Evolutionary conservation across 225 moss, liverwort and hornwort species (phyloP), one percentile per base, ranked within the genome.

Genomic region (Rhytidiadelphus loreus): DNA sequence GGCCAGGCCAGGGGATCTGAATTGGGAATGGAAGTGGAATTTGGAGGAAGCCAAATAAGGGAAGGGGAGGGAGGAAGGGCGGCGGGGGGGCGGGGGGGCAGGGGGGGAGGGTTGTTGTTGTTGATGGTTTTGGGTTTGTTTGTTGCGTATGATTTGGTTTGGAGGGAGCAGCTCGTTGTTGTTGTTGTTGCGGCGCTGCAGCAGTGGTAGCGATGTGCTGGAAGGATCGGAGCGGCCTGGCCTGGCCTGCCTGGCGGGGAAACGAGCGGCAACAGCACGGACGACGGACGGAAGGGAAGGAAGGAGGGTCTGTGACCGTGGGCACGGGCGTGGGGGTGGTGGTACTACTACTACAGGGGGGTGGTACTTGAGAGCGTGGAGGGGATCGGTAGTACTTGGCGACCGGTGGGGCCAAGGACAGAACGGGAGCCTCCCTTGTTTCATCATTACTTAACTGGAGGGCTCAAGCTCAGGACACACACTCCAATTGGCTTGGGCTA

Each of bases 321-420:
- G 68, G 32, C 69, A 76, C 77, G 90, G 90, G 52, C 78, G 68
- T 83, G 78, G 83, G 48, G 50, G 24, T 24, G 59, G 12, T 26
- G 60, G 48, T 8, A 28, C 39, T 50, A 10, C 86, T 52, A 12
- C 55, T 59, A 7, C 29, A n/a, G 11, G 32, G 78, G 74, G 60
- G 58, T 6, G 7, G 75, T 75, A 81, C 85, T 89, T 63, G 82
- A 88, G 90, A 90, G 91, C 85, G 91, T 85, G 84, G 44, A 85
- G 77, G 85, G 89, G 90, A 90, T 90, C 73, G 86, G 90, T 90
- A 92, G 90, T 92, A 92, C 92, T 88, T 83, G 77, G 92, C 90
- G 87, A 89, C 91, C 41, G 88, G 86, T 52, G n/a, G 35, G 52
- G 65, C 50, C 30, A 44, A 74, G 87, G 87, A 89, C 91, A 77